These are phyloP conservation scores for Tephrocybe sp. DNA, from an alignment of 768 basidiomycete species.

Conservation along the genomic window DNA sequence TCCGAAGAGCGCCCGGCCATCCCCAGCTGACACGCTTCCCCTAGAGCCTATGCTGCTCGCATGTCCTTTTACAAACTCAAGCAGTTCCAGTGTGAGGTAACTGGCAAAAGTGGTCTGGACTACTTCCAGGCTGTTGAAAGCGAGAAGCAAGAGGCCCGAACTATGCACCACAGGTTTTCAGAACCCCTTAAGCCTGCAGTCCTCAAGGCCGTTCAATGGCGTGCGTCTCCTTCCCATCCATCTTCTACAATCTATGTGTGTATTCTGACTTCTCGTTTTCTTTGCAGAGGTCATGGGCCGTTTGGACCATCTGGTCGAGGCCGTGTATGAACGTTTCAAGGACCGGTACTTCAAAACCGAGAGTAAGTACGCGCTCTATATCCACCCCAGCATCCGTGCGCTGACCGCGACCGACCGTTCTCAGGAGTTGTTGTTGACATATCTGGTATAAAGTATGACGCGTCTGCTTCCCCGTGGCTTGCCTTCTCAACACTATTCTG, in stretches of 20 bases:
- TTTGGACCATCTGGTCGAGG: slow-evolving; percentile 92
- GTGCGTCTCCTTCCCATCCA: slow-evolving; percentile 54
- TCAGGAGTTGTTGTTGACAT: slow-evolving; percentile 87
- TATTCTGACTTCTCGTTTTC: slow-evolving; percentile 18
- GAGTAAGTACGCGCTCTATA: slow-evolving; percentile 54
- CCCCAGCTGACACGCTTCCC: slow-evolving; percentile 17
- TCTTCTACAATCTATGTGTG: slow-evolving; percentile 16
- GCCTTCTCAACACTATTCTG: slow-evolving; percentile 11
- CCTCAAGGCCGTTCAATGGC: slow-evolving; percentile 94
- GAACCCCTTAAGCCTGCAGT: slow-evolving; percentile 90
- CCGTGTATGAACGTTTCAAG: slow-evolving; percentile 94
- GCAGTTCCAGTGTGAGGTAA: slow-evolving; percentile 97
- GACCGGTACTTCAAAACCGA: slow-evolving; percentile 93
- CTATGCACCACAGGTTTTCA: slow-evolving; percentile 89
- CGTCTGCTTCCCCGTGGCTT: not conserved
- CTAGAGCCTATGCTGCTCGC: slow-evolving; percentile 80
- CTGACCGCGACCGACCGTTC: slow-evolving; percentile 15
- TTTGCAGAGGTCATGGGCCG: slow-evolving; percentile 91
- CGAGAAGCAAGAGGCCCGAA: slow-evolving; percentile 86
- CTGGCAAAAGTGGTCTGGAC: slow-evolving; percentile 89
- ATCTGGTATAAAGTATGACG: slow-evolving; percentile 75
- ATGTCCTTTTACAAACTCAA: slow-evolving; percentile 94
- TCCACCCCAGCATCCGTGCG: slow-evolving; percentile 1
- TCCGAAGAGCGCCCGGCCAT: slow-evolving; percentile 25
- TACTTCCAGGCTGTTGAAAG: slow-evolving; percentile 94